A percentile compares a stretch with the other conserved stretches of the same genome.
Evolutionary conservation across 257 asterid species (phyloP).

Genomic region (Oldenlandia corymbosa): DNA sequence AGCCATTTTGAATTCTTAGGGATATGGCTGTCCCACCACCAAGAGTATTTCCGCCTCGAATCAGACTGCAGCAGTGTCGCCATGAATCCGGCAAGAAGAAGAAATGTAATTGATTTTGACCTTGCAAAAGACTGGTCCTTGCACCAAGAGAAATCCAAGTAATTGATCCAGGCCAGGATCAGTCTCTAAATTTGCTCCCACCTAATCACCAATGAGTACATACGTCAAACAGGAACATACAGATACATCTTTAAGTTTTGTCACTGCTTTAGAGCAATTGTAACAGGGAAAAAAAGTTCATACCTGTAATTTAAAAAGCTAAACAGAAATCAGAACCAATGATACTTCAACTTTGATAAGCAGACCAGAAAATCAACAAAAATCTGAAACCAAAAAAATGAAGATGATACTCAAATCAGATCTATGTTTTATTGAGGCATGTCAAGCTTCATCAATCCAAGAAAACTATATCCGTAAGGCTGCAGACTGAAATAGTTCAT

Average conservation of each 20-base stretch:
- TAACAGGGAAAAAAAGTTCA: neutral
- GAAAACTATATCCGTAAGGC: neutral
- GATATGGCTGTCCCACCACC: conserved; percentile 99
- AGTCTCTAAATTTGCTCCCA: neutral
- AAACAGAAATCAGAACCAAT: conserved; percentile 7
- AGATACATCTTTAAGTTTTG: neutral
- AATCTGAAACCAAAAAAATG: conserved; percentile 8
- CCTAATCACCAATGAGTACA: conserved; percentile 6
- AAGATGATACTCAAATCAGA: neutral
- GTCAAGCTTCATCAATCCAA: neutral
- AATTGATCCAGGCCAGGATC: conserved; percentile 30
- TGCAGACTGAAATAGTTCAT: neutral
- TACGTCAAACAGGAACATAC: neutral
- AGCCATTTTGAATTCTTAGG: conserved; percentile 98
- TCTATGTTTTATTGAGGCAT: neutral
- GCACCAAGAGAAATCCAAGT: conserved; percentile 24
- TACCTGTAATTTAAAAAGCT: conserved; percentile 6
- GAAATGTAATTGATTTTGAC: conserved; percentile 28
- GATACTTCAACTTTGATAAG: neutral
- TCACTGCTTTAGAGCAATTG: neutral
- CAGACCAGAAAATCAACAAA: neutral
- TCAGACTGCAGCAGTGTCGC: conserved; percentile 53
- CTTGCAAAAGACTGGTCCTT: conserved; percentile 25
- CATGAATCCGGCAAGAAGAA: conserved; percentile 55
- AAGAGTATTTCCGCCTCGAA: conserved; percentile 68